A percentile compares a stretch with the other conserved stretches of the same genome.
Evolutionary conservation across 73 alveolate genomes (phyloP).

Genomic region (Stentor coeruleus): DNA sequence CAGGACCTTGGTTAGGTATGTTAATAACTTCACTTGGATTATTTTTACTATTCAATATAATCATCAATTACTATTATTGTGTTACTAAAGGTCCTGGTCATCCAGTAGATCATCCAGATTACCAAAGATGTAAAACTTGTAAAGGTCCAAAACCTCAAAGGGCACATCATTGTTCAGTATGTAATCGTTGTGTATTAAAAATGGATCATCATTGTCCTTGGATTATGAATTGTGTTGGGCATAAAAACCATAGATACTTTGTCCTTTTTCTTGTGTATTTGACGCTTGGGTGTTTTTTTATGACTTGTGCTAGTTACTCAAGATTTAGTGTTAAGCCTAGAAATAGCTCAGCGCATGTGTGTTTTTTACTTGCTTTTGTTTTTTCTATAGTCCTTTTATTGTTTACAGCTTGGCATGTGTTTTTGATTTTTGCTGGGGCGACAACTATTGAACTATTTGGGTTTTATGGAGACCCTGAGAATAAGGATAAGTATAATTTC

Average conservation of each 20-base stretch:
- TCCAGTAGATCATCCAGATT: background rate
- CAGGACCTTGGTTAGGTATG: background rate
- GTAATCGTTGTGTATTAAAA: background rate
- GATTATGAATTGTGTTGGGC: slow-evolving; percentile 12
- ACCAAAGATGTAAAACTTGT: background rate
- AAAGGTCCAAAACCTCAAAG: background rate
- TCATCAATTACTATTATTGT: background rate
- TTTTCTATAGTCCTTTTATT: background rate
- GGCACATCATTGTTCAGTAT: slow-evolving; percentile 23
- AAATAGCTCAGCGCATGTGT: background rate
- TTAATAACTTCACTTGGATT: background rate
- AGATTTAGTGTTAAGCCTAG: background rate
- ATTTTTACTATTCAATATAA: slow-evolving; percentile 11
- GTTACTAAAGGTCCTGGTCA: slow-evolving; percentile 12
- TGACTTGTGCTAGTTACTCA: background rate
- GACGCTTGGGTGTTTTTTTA: background rate
- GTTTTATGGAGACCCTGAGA: background rate
- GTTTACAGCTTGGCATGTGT: slow-evolving; percentile 6
- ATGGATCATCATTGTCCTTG: slow-evolving; percentile 24
- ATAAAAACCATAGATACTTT: slow-evolving; percentile 11
- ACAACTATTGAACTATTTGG: slow-evolving; percentile 23
- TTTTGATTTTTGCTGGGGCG: background rate
- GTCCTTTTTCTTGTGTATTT: background rate
- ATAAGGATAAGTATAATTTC: background rate
- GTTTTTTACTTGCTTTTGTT: slow-evolving; percentile 1